These are phyloP conservation scores for Alternaria sp. DNA, from an alignment of 2,329 filamentous ascomycete species.

Conservation along the genomic window DNA sequence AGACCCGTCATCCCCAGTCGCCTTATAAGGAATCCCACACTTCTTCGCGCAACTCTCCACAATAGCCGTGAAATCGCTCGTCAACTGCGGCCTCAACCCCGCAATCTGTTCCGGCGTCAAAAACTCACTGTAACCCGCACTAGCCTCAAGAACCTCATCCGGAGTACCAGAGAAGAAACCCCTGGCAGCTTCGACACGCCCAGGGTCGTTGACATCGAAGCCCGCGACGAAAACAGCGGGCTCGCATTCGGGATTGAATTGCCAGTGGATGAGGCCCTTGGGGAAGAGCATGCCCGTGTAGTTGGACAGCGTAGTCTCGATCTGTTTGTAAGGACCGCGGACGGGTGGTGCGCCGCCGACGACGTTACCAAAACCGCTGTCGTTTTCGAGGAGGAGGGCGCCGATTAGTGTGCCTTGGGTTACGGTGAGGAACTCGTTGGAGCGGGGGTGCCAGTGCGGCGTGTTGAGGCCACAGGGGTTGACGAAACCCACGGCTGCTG, in stretches of 20 bases:
- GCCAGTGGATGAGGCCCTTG: constrained; percentile 50
- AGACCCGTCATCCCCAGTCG: not conserved
- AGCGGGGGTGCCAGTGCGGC: constrained; percentile 51
- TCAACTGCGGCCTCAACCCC: constrained; percentile 16
- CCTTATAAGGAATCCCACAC: constrained; percentile 23
- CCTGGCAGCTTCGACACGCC: constrained; percentile 38
- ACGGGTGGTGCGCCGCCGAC: constrained; percentile 23
- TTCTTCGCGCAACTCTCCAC: constrained; percentile 28
- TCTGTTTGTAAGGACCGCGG: constrained; percentile 31
- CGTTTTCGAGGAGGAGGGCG: constrained; percentile 50
- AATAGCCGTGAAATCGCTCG: constrained; percentile 24
- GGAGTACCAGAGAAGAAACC: constrained; percentile 38
- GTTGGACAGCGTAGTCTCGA: constrained; percentile 43
- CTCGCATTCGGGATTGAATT: constrained; percentile 52
- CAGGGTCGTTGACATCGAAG: constrained; percentile 48
- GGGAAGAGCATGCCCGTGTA: constrained; percentile 51
- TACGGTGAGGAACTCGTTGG: constrained; percentile 50
- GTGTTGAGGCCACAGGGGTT: constrained; percentile 59
- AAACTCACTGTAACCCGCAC: constrained; percentile 23
- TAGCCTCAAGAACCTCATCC: constrained; percentile 24
- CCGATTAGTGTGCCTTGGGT: constrained; percentile 44
- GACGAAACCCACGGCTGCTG: constrained; percentile 61
- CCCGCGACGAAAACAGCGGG: constrained; percentile 49
- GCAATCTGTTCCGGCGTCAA: constrained; percentile 22
- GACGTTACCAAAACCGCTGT: constrained; percentile 25